Evolutionary conservation across 176 grass and related monocot species (phyloP).

Genomic region (maize (Zea mays)): Zm-B73-REFERENCE-NAM-5.0 NC_050105.1:136629501-136630000

Average conservation of each 20-base stretch:
- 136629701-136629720: not conserved
- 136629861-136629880: conserved; percentile 7
- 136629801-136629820: not conserved
- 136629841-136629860: not conserved
- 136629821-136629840: not conserved
- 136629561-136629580: not conserved
- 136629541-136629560: conserved; percentile 13
- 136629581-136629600: not conserved
- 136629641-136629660: conserved; percentile 4
- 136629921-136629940: conserved; percentile 65
- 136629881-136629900: not conserved
- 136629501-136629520: not conserved
- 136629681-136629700: not conserved
- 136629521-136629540: not conserved
- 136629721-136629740: not conserved
- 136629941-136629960: conserved; percentile 61
- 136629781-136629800: not conserved
- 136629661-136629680: not conserved
- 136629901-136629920: conserved; percentile 55
- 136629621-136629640: not conserved
- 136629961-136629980: conserved; percentile 74
- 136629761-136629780: not conserved
- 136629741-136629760: not conserved
- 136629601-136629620: not conserved
- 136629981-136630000: conserved; percentile 79